Evolutionary conservation across 2,329 filamentous ascomycete genomes (phyloP).

Genomic region (Dothidotthia symphoricarpi): DNA sequence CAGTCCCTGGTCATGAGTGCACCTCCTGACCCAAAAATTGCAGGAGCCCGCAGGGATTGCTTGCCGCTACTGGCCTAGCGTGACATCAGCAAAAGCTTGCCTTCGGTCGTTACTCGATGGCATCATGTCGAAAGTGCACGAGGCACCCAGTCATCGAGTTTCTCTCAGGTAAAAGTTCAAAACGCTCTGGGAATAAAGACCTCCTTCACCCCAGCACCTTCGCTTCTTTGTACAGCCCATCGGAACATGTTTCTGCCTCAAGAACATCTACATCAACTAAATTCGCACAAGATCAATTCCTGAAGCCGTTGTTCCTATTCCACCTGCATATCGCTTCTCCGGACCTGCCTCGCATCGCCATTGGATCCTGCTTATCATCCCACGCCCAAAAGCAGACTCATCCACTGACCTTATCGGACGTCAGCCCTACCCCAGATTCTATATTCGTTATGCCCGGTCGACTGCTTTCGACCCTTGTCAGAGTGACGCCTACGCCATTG

Average conservation of each 20-base stretch:
- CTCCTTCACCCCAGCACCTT: constrained; percentile 12
- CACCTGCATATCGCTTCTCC: constrained; percentile 18
- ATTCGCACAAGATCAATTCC: constrained; percentile 39
- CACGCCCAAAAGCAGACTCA: constrained; percentile 1
- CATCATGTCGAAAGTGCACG: constrained; percentile 24
- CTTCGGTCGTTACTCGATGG: constrained; percentile 19
- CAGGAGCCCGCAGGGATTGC: constrained; percentile 20
- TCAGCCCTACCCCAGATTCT: constrained; percentile 33
- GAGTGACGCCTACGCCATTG: constrained; percentile 33
- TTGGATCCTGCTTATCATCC: constrained; percentile 20
- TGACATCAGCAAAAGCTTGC: constrained; percentile 25
- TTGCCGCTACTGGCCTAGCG: constrained; percentile 21
- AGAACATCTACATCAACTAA: constrained; percentile 30
- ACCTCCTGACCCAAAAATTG: constrained; percentile 37
- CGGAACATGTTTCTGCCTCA: constrained; percentile 37
- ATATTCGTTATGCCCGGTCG: constrained; percentile 38
- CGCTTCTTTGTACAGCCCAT: constrained; percentile 1
- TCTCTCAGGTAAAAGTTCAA: constrained; percentile 31
- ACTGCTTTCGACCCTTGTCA: constrained; percentile 34
- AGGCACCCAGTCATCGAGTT: constrained; percentile 32
- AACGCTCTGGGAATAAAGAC: constrained; percentile 24
- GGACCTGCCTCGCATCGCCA: constrained; percentile 12
- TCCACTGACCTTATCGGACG: constrained; percentile 15
- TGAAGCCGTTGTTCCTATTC: constrained; percentile 10
- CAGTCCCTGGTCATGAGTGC: constrained; percentile 4